Base-by-base conservation (phyloP, 2,329 filamentous ascomycete species). In the Tricladium varicosporioides region DNA sequence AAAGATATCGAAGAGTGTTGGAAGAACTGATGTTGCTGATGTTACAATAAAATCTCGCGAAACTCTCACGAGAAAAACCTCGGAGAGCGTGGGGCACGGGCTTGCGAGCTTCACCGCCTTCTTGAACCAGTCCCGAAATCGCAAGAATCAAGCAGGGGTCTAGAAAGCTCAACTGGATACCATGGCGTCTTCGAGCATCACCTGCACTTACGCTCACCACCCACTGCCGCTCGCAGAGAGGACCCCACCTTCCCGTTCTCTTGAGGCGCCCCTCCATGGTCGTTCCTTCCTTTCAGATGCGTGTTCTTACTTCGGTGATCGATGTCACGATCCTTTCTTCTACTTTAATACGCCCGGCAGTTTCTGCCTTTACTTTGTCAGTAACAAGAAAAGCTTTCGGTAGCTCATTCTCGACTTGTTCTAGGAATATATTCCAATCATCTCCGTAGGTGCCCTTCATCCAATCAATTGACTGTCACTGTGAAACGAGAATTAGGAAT, bases 1-100 rank as follows among this genome's bases (percentile, higher is more conserved):
- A 27, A 54, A 53, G 59, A 33, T 54, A 64, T 59, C 62, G 64
- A 62, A 45, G 52, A 48, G 62, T 65, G 67, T 62, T 69, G 65
- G 63, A 60, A 67, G 63, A 60, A 62, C 66, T 62, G 54, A 60
- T 62, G 67, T 69, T 70, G 68, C 67, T 64, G 59, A 40, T 60
- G 19, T 48, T 46, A 48, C 47, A 45, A 36, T 27, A 53, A 31
- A 31, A 49, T 48, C 49, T 44, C 11, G 11, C 22, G 14, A 51
- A 32, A 9, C 14, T 10, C 15, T 10, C 3, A 13, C 18, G 19
- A 14, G 9, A 48, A 11, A 27, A 11, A 14, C 9, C 36, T 40
- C 5, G 36, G 36, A 11, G 36, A 33, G 22, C n/a, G 36, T 40
- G 36, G 36, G n/a, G 36, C 36, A 40, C 36, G 36, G n/a, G 36